Percentiles rank a stretch among this genome's conserved stretches.
These are phyloP conservation scores for Ophiocordyceps camponoti-saundersi DNA, from an alignment of 2,329 filamentous ascomycete species.

Conservation along the genomic window DNA sequence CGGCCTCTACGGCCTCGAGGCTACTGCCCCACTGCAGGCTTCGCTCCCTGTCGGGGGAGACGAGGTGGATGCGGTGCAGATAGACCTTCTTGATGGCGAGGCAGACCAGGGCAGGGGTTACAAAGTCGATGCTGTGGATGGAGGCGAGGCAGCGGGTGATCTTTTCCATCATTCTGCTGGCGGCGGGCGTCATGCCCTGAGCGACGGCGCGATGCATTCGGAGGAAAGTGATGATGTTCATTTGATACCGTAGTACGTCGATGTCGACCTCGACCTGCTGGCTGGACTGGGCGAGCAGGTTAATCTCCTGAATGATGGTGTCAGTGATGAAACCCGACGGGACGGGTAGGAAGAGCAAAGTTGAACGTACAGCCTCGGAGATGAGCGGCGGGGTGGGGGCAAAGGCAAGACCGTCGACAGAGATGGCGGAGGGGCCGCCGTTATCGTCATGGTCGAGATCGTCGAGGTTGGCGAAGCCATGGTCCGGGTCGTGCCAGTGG, in stretches of 20 bases:
- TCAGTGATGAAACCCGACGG: neutral
- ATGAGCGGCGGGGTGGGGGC: constrained; percentile 17
- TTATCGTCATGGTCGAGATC: constrained; percentile 2
- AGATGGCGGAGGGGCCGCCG: neutral
- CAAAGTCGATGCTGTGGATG: constrained; percentile 63
- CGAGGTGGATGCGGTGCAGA: constrained; percentile 62
- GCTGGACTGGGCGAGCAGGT: constrained; percentile 39
- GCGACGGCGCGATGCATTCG: constrained; percentile 74
- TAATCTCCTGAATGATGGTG: constrained; percentile 29
- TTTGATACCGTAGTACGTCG: constrained; percentile 68
- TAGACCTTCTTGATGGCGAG: constrained; percentile 80
- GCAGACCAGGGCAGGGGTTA: constrained; percentile 67
- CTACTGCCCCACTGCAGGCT: constrained; percentile 91
- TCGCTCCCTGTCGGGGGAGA: constrained; percentile 53
- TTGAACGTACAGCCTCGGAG: constrained; percentile 21
- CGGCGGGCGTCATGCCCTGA: constrained; percentile 58
- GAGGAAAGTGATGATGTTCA: constrained; percentile 77
- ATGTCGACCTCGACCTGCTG: constrained; percentile 47
- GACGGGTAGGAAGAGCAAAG: neutral
- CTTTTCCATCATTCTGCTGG: constrained; percentile 60
- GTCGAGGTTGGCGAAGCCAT: constrained; percentile 54
- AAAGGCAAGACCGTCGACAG: neutral
- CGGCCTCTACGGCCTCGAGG: constrained; percentile 44
- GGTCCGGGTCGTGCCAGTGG: constrained; percentile 59
- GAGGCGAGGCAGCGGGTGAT: constrained; percentile 60